A percentile compares a stretch with the other conserved stretches of the same genome.
These are phyloP conservation scores for Citrus glauca DNA, from an alignment of 345 rosid species.

Conservation along the genomic window DNA sequence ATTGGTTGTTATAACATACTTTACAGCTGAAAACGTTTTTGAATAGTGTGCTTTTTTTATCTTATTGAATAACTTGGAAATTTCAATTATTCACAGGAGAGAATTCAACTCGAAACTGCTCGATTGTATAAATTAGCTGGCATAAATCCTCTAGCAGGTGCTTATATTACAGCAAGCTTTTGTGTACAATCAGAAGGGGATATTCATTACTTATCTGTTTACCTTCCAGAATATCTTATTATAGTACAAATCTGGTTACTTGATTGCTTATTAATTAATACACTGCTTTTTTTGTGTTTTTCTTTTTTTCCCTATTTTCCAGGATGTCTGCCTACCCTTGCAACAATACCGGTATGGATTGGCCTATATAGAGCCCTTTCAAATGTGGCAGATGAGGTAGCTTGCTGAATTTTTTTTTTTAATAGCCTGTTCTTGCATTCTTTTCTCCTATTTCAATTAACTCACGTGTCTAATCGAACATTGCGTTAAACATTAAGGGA, in stretches of 20 bases:
- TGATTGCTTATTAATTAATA: neutral
- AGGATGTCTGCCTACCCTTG: constrained; percentile 97
- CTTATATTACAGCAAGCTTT: neutral
- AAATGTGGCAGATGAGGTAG: constrained; percentile 92
- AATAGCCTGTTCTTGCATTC: neutral
- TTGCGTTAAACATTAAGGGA: constrained; percentile 47
- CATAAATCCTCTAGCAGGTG: constrained; percentile 91
- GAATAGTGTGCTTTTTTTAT: neutral
- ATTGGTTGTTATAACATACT: neutral
- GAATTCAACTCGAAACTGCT: constrained; percentile 89
- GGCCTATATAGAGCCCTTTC: constrained; percentile 98
- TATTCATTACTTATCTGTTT: neutral
- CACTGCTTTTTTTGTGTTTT: neutral
- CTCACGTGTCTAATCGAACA: constrained; percentile 14
- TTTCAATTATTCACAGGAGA: constrained; percentile 58
- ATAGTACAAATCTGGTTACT: neutral
- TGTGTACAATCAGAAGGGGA: neutral
- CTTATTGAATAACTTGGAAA: neutral
- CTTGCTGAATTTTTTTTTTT: neutral
- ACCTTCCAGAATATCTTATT: neutral
- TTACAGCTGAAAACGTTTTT: neutral
- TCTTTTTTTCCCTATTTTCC: neutral
- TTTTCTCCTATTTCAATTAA: neutral
- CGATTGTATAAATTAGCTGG: constrained; percentile 91
- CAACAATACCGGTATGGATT: constrained; percentile 96